A percentile compares a stretch with the other conserved stretches of the same genome.
Conservation (phyloP, 1,284 basidiomycete genomes). For the Apiotrichum veenhuisii region DNA sequence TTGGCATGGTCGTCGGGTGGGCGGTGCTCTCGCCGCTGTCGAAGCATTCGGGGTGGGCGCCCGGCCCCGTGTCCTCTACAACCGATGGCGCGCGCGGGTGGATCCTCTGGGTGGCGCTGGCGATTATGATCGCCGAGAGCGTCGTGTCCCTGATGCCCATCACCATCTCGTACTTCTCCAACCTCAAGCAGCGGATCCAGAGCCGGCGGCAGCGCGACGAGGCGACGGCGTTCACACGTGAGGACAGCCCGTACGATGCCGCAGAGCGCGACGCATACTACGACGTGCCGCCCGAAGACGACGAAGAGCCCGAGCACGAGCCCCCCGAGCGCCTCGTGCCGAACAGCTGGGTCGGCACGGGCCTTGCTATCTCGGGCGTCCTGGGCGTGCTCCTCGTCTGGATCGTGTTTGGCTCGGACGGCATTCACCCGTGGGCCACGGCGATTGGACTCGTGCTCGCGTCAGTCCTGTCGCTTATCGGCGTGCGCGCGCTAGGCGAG, state of each 20-base stretch:
- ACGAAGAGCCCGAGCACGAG: conserved; percentile 69
- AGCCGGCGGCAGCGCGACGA: conserved; percentile 18
- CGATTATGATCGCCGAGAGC: conserved; percentile 88
- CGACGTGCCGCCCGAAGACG: conserved; percentile 30
- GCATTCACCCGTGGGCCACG: conserved; percentile 92
- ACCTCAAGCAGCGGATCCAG: conserved; percentile 36
- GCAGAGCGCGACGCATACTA: conserved; percentile 36
- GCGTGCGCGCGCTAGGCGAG: conserved; percentile 85
- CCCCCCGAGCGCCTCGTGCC: conserved; percentile 78
- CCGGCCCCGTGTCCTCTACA: conserved; percentile 80
- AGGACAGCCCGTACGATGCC: conserved; percentile 15
- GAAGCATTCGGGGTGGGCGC: conserved; percentile 80
- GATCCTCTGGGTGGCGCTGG: conserved; percentile 91
- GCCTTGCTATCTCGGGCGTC: conserved; percentile 62
- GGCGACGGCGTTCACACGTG: conserved; percentile 4
- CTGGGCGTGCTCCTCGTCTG: conserved; percentile 76
- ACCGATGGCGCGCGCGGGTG: conserved; percentile 79
- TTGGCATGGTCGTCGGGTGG: conserved; percentile 96
- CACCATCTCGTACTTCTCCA: conserved; percentile 55
- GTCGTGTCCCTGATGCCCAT: conserved; percentile 78
- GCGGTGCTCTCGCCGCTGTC: conserved; percentile 81
- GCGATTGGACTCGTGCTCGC: conserved; percentile 78
- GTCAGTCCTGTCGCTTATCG: conserved; percentile 77
- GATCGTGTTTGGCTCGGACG: conserved; percentile 79
- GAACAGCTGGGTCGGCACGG: conserved; percentile 67